phyloP scores from a whole-genome alignment of 106 monocot species.

The Allium sativum region DNA sequence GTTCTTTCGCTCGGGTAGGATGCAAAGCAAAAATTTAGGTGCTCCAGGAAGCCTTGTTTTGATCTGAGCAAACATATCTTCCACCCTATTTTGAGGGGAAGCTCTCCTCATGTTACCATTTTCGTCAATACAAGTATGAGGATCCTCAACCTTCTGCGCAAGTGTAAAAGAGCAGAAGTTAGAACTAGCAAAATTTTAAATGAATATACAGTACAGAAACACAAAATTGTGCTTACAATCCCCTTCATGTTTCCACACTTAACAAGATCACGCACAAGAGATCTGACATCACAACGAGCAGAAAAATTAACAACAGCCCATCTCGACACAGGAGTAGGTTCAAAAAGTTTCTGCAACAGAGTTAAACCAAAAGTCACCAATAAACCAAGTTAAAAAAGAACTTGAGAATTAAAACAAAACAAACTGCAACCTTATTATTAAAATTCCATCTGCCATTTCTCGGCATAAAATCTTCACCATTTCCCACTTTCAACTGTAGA shows the following conservation, averaged over 20 bases:
- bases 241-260: constrained; percentile 85
- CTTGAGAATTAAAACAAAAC: background rate
- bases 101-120: constrained; percentile 33
- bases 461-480: constrained; percentile 70
- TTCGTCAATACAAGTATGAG: constrained; percentile 67
- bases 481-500: constrained; percentile 71
- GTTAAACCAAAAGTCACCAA: background rate
- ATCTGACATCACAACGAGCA: constrained; percentile 50
- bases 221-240: constrained; percentile 38
- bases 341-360: constrained; percentile 43
- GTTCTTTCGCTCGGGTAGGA: constrained; percentile 82
- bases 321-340: constrained; percentile 20
- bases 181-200: too few species aligned
- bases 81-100: constrained; percentile 49
- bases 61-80: constrained; percentile 64
- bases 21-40: constrained; percentile 70
- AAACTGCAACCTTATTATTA: constrained; percentile 61
- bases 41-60: constrained; percentile 47
- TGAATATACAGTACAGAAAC: background rate
- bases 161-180: too few species aligned
- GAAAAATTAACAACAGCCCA: constrained; percentile 95
- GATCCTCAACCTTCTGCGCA: constrained; percentile 46
- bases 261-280: constrained; percentile 46
- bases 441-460: constrained; percentile 95
- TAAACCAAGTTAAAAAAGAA: background rate